Evolutionary conservation across 306 rosid genomes (phyloP).

Genomic region (Ceratonia siliqua): DNA sequence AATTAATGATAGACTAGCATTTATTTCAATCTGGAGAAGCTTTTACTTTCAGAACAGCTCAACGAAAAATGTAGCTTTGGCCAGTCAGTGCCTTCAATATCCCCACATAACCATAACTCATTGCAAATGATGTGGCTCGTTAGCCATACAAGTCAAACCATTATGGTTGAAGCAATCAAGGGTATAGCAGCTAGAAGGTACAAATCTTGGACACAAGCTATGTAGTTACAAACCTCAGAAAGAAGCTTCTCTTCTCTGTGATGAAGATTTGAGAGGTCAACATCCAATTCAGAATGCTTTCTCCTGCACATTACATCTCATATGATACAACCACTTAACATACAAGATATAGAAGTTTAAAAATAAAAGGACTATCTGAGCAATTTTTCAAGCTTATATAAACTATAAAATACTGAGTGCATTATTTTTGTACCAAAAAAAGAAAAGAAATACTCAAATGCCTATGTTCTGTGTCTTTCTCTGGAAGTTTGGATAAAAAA

Average conservation of each 20-base stretch:
- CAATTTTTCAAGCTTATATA: not conserved
- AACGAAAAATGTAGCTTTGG: not conserved
- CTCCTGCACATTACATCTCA: constrained; percentile 62
- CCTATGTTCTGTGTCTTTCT: not conserved
- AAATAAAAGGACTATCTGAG: not conserved
- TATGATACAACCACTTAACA: not conserved
- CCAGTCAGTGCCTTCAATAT: constrained; percentile 5
- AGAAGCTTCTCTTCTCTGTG: constrained; percentile 80
- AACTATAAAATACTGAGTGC: not conserved
- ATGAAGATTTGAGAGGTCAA: constrained; percentile 88
- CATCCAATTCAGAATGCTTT: constrained; percentile 85
- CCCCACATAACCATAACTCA: constrained; percentile 11
- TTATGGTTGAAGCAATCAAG: not conserved
- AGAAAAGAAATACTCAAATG: not conserved
- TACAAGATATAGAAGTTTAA: not conserved
- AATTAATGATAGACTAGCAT: not conserved
- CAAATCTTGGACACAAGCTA: constrained; percentile 28
- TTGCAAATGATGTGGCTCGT: constrained; percentile 17
- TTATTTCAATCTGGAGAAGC: not conserved
- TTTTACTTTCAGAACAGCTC: not conserved
- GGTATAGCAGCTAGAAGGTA: constrained; percentile 17
- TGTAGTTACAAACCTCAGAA: constrained; percentile 69
- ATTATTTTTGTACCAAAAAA: not conserved
- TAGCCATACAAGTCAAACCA: constrained; percentile 4
- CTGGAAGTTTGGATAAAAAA: not conserved